phyloP scores from a whole-genome alignment of 768 basidiomycete genomes.

The Boletus rex-veris region DNA sequence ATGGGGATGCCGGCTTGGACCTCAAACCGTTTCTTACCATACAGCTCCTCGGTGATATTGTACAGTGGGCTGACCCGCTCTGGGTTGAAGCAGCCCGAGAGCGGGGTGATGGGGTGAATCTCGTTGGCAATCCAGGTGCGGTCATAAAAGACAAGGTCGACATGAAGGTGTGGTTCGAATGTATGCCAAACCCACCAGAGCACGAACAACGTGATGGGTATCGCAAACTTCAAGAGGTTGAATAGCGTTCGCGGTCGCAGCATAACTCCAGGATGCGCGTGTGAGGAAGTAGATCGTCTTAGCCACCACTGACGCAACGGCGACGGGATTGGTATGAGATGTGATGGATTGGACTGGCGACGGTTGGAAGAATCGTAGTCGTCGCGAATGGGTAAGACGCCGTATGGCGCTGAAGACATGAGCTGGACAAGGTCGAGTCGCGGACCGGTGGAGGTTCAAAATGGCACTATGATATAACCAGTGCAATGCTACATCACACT shows the following conservation, averaged over 20 bases:
- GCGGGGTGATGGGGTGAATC: constrained; percentile 58
- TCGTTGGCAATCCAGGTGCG: constrained; percentile 72
- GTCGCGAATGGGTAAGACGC: constrained; percentile 10
- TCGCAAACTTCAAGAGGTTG: constrained; percentile 41
- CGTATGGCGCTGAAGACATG: constrained; percentile 13
- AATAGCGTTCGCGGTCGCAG: constrained; percentile 35
- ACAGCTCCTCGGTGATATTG: constrained; percentile 60
- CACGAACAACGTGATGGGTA: constrained; percentile 32
- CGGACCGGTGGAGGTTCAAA: too few relatives aligned
- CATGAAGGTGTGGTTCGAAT: constrained; percentile 67
- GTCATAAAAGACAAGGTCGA: constrained; percentile 79
- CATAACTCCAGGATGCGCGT: neutral
- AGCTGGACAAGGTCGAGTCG: neutral
- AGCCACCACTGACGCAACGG: constrained; percentile 10
- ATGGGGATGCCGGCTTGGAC: constrained; percentile 80
- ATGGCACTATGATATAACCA: too few relatives aligned
- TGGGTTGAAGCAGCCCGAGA: constrained; percentile 73
- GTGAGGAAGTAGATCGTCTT: neutral
- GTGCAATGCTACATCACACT: too few relatives aligned
- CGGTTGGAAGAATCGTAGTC: constrained; percentile 1
- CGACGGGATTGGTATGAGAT: neutral
- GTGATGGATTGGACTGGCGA: neutral
- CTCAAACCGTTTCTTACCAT: constrained; percentile 62
- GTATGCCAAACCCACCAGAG: constrained; percentile 43
- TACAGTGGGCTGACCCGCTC: constrained; percentile 59